Percentiles rank a stretch among this genome's conserved stretches.
These are phyloP conservation scores for Neofusicoccum kwambonambiense DNA, from an alignment of 2,329 filamentous ascomycete genomes.

Conservation along the genomic window DNA sequence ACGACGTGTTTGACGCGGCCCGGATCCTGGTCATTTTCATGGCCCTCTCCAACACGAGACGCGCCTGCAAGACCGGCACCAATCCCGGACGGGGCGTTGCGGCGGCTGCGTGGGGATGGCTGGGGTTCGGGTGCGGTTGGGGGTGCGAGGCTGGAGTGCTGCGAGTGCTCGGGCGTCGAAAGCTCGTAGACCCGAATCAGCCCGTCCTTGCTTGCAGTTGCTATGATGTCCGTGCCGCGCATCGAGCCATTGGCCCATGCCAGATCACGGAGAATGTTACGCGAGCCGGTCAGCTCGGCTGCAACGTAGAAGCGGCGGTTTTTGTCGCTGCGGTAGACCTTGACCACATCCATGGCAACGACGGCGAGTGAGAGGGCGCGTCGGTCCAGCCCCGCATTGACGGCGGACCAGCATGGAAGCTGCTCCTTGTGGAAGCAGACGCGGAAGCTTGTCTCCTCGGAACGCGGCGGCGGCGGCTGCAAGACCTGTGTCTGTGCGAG, in stretches of 20 bases:
- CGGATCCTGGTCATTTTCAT: constrained; percentile 57
- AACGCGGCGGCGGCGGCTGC: constrained; percentile 62
- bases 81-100: constrained; percentile 51
- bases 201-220: constrained; percentile 90
- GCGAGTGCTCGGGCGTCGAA: constrained; percentile 56
- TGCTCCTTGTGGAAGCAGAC: constrained; percentile 87
- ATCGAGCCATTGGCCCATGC: constrained; percentile 93
- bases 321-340: constrained; percentile 75
- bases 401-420: constrained; percentile 72
- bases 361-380: constrained; percentile 81
- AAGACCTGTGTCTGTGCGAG: constrained; percentile 77
- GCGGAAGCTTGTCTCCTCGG: constrained; percentile 83
- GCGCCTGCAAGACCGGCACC: constrained; percentile 52
- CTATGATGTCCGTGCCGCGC: constrained; percentile 83
- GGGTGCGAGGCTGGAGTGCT: constrained; percentile 30
- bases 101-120: constrained; percentile 14
- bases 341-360: constrained; percentile 79
- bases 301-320: constrained; percentile 82
- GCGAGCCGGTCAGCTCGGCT: constrained; percentile 70
- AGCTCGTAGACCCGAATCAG: constrained; percentile 85
- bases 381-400: constrained; percentile 76
- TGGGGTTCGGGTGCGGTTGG: constrained; percentile 13
- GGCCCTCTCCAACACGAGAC: constrained; percentile 44
- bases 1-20: constrained; percentile 65
- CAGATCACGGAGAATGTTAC: constrained; percentile 71